A percentile compares a stretch with the other conserved stretches of the same genome.
Evolutionary conservation across 2,329 filamentous ascomycete genomes (phyloP).

Genomic region (Acarospora socialis): DNA sequence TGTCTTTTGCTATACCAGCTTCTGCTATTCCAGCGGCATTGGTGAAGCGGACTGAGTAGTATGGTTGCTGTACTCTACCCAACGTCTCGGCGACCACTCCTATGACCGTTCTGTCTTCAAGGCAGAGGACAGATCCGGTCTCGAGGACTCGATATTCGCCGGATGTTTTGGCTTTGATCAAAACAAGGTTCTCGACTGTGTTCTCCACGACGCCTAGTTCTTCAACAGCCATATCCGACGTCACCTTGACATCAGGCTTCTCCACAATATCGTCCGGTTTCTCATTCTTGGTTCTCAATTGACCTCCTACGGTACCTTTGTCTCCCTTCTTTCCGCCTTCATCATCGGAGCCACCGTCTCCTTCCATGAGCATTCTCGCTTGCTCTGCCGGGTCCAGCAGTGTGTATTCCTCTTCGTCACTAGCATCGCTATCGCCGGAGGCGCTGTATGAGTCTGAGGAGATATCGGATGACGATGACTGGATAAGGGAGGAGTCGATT

Average conservation of each 20-base stretch:
- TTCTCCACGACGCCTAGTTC: conserved; percentile 62
- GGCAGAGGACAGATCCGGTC: conserved; percentile 68
- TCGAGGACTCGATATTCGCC: conserved; percentile 80
- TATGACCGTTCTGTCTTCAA: conserved; percentile 58
- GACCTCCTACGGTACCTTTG: conserved; percentile 27
- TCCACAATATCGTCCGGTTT: conserved; percentile 45
- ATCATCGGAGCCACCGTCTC: conserved; percentile 65
- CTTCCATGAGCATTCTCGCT: conserved; percentile 71
- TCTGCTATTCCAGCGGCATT: conserved; percentile 53
- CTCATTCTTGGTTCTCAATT: conserved; percentile 74
- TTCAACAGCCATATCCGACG: conserved; percentile 59
- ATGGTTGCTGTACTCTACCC: conserved; percentile 69
- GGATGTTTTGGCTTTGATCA: conserved; percentile 64
- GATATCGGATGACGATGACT: conserved; percentile 45
- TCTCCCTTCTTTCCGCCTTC: conserved; percentile 45
- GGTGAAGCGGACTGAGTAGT: conserved; percentile 70
- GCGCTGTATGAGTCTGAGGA: conserved; percentile 47
- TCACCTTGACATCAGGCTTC: conserved; percentile 67
- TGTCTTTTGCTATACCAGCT: conserved; percentile 52
- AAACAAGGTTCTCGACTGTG: conserved; percentile 61
- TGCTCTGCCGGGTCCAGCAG: conserved; percentile 70
- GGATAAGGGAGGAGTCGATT: conserved; percentile 60
- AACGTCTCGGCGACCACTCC: conserved; percentile 76
- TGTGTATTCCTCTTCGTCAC: conserved; percentile 41
- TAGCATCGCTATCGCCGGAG: conserved; percentile 39